Percentiles rank a stretch among this genome's conserved stretches.
Conservation (phyloP, 176 grass and related monocot genomes). For the Cenchrus americanus region DNA sequence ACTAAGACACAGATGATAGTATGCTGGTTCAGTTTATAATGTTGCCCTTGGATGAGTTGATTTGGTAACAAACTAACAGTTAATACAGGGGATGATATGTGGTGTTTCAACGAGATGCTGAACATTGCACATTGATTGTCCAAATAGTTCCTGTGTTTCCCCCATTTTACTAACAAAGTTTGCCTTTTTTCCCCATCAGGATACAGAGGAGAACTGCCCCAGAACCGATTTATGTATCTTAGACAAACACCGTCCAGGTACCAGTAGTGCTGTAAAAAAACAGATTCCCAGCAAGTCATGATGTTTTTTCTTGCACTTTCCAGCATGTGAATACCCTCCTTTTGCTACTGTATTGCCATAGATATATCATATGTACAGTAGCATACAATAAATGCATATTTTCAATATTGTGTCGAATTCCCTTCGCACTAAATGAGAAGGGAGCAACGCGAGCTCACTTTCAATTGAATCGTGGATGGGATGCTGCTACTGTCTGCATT, state of each 20-base stretch:
- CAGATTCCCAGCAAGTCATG: neutral
- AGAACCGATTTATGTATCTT: conserved; percentile 67
- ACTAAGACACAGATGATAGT: neutral
- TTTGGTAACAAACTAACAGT: too few relatives aligned
- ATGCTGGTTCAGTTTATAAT: neutral
- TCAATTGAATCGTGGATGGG: neutral
- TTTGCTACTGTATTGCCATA: neutral
- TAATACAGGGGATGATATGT: neutral
- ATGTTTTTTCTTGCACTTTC: neutral
- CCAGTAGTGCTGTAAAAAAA: neutral
- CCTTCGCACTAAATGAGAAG: neutral
- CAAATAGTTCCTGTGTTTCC: neutral
- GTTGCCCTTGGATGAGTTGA: neutral
- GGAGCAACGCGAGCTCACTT: neutral
- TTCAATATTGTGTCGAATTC: neutral
- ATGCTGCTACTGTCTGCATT: neutral
- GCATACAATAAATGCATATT: neutral
- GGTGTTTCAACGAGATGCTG: neutral
- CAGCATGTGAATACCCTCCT: conserved; percentile 27
- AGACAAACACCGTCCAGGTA: conserved; percentile 8
- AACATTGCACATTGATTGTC: neutral
- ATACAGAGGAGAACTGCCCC: conserved; percentile 64
- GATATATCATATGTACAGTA: neutral
- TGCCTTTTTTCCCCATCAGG: conserved; percentile 51
- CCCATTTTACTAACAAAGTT: neutral